Evolutionary conservation across 2,329 filamentous ascomycete species (phyloP).

Genomic region (Colletotrichum sp.): DNA sequence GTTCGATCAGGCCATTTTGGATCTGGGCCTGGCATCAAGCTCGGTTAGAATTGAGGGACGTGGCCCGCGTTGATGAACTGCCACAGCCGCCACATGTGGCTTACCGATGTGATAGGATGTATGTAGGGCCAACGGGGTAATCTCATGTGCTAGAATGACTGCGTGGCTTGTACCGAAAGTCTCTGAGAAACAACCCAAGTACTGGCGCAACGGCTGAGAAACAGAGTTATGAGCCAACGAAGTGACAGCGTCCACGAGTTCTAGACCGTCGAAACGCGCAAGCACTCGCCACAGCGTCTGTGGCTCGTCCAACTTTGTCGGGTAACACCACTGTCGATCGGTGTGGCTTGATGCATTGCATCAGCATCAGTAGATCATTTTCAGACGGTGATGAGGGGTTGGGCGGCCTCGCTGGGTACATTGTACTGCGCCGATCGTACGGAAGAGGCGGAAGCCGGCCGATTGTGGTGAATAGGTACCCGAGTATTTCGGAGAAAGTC

Average conservation of each 20-base stretch:
- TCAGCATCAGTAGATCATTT: not conserved
- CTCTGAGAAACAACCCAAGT: not conserved
- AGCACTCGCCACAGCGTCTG: conserved; percentile 19
- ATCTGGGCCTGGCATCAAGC: not conserved
- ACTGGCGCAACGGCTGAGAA: not conserved
- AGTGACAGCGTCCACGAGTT: not conserved
- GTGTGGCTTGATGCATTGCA: conserved; percentile 14
- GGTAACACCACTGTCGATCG: not conserved
- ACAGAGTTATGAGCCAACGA: not conserved
- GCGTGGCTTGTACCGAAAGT: not conserved
- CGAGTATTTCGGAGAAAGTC: not conserved
- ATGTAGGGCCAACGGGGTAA: not conserved
- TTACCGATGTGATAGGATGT: not conserved
- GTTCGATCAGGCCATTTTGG: not conserved
- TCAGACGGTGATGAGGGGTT: not conserved
- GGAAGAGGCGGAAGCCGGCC: conserved; percentile 1
- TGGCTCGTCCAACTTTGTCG: not conserved
- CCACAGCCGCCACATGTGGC: not conserved
- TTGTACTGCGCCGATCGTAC: conserved; percentile 1
- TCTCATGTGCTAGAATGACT: not conserved
- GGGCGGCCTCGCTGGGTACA: conserved; percentile 7
- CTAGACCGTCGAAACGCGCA: conserved; percentile 13
- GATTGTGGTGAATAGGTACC: not conserved
- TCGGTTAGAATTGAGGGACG: not conserved
- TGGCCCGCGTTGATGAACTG: not conserved